Base-by-base conservation (phyloP, 139 green algal genomes). In the Nannochloris sp. region DNA sequence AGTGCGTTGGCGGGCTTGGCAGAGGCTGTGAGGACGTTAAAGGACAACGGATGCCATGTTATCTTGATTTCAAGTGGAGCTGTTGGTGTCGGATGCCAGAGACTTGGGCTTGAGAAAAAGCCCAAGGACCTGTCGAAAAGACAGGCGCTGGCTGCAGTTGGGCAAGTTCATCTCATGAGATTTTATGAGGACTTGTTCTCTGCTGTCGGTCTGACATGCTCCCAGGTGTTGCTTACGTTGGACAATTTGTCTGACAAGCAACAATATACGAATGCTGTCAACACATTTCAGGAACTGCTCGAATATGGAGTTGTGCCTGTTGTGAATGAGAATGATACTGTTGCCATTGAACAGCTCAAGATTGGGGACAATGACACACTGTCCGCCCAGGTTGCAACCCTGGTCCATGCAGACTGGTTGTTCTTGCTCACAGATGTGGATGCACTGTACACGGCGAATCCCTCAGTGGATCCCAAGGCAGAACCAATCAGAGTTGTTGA, bases 311-410 rank as follows among this genome's bases (percentile, higher is more conserved):
- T 79, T 5, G 65, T 97, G 0, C 91, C 91, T 1, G 79, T 97
- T 0, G 87, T 96, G 26, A 97, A 97, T 56, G 91, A 97, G 62
- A 97, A 97, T 63, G 88, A 95, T 80, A 95, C 88, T 6, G 82
- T 95, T 16, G 84, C 85, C 3, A 83, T 94, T 20, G 70, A 84
- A 36, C 80, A 96, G 76, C 77, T 94, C 17, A 81, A 86, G 13
- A 89, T 96, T 73, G 91, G 91, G 25, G 91, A 97, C 84, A 97
- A 97, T 67, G 91, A 97, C 79, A 95, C 87, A 8, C 79, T 97
- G 20, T 87, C 84, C 1, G 89, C 91, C 3, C 86, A 95, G 70
- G 89, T 96, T 30, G 89, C 91, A 1, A 86, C 87, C 4, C 75
- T 96, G 33, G 81, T 95, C 31, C 70, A 84, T 26, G 90, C 91